These are phyloP conservation scores for Pogostemon cablin DNA, from an alignment of 257 asterid species.

Conservation along the genomic window DNA sequence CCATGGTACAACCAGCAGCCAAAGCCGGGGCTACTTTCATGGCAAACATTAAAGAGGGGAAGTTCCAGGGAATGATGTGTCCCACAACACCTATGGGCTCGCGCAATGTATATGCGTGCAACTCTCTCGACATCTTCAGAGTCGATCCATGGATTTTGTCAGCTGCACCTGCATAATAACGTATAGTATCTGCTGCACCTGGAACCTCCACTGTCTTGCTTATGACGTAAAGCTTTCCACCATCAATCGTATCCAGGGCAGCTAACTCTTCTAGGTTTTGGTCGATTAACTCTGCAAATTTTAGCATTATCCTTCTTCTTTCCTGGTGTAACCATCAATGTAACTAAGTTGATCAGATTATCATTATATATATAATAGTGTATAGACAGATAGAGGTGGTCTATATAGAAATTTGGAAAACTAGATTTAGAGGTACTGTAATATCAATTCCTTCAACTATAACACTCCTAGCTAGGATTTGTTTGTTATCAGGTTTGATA, in stretches of 20 bases:
- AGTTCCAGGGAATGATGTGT: slow-evolving; percentile 65
- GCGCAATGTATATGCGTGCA: slow-evolving; percentile 53
- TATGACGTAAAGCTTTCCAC: slow-evolving; percentile 43
- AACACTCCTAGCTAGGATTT: background rate
- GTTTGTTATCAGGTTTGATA: too few relatives aligned
- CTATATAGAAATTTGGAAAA: too few relatives aligned
- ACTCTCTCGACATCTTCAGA: slow-evolving; percentile 48
- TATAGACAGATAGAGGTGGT: too few relatives aligned
- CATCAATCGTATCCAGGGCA: slow-evolving; percentile 49
- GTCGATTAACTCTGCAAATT: slow-evolving; percentile 53
- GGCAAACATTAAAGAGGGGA: slow-evolving; percentile 53
- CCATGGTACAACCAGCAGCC: slow-evolving; percentile 67
- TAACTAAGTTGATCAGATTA: background rate
- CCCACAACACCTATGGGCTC: slow-evolving; percentile 79
- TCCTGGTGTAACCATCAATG: slow-evolving; percentile 36
- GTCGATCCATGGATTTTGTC: slow-evolving; percentile 69
- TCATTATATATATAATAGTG: too few relatives aligned
- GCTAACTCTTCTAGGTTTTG: slow-evolving; percentile 53
- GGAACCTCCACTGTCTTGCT: slow-evolving; percentile 42
- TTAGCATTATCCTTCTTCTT: slow-evolving; percentile 55
- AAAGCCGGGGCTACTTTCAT: slow-evolving; percentile 56
- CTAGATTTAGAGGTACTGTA: too few relatives aligned
- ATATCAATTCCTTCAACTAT: background rate
- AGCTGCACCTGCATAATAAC: slow-evolving; percentile 67
- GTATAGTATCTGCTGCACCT: slow-evolving; percentile 41